Conservation (phyloP, 148 eudicot species). For the Fagopyrum esculentum region DNA sequence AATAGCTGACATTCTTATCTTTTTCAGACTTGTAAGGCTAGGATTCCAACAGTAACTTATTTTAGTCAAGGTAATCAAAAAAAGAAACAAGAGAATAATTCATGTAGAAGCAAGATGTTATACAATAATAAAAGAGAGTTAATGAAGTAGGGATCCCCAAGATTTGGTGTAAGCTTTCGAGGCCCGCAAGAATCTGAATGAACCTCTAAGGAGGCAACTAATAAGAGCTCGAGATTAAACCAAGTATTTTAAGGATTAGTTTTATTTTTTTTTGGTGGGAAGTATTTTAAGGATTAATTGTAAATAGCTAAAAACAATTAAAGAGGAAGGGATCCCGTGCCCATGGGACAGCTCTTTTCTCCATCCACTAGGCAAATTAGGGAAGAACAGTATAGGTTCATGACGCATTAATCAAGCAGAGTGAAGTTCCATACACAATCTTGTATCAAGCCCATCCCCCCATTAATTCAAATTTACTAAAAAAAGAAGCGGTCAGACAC, state of each 20-base stretch:
- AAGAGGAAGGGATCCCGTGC: neutral
- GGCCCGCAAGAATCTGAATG: neutral
- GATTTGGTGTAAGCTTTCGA: neutral
- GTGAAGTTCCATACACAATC: conserved; percentile 2
- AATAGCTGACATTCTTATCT: neutral
- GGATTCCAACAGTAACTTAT: neutral
- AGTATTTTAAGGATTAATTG: neutral
- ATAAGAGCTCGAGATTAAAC: neutral
- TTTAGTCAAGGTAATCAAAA: neutral
- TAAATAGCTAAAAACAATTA: neutral
- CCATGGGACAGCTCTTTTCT: conserved; percentile 4
- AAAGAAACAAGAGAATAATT: neutral
- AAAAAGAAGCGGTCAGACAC: neutral
- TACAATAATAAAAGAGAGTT: neutral
- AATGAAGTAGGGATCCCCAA: conserved; percentile 8
- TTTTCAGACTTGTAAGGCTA: neutral
- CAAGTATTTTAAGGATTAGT: neutral
- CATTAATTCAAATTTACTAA: neutral
- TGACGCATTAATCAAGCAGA: conserved; percentile 10
- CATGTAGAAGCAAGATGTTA: neutral
- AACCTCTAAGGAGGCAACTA: neutral
- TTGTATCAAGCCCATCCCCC: neutral
- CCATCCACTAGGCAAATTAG: neutral
- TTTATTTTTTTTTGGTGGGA: too few species aligned
- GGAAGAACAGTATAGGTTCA: neutral